Percentiles rank a stretch among this genome's conserved stretches.
phyloP scores from a whole-genome alignment of 2,329 filamentous ascomycete species.

The Aureobasidium zeae region DNA sequence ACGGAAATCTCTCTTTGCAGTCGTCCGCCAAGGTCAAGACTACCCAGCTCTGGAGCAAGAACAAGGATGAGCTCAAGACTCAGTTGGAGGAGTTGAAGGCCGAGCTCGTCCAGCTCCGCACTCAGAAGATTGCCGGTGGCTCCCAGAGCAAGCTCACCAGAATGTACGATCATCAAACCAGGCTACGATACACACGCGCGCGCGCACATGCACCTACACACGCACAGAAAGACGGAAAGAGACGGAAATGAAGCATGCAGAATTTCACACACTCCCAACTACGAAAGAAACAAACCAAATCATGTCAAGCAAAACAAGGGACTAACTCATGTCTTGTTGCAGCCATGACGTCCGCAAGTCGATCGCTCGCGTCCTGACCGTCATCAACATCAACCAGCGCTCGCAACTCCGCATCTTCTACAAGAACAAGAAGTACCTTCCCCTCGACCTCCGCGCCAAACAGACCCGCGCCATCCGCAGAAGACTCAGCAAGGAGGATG shows the following conservation, averaged over 20 bases:
- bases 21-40: conserved; percentile 79
- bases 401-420: conserved; percentile 97
- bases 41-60: conserved; percentile 95
- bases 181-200: too few relatives aligned
- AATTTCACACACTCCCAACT: conserved; percentile 11
- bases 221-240: conserved; percentile 15
- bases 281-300: too few relatives aligned
- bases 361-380: conserved; percentile 94
- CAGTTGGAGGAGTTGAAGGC: conserved; percentile 92
- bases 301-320: background rate
- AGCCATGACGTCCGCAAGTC: conserved; percentile 99
- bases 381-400: conserved; percentile 99
- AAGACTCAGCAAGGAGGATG: conserved; percentile 86
- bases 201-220: too few relatives aligned
- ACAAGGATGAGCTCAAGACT: conserved; percentile 96
- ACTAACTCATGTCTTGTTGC: conserved; percentile 19
- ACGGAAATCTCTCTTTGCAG: conserved; percentile 29
- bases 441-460: conserved; percentile 97
- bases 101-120: conserved; percentile 91
- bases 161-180: conserved; percentile 58
- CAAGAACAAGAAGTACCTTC: conserved; percentile 99
- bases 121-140: conserved; percentile 93
- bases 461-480: conserved; percentile 96
- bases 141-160: conserved; percentile 92
- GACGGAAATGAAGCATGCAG: conserved; percentile 7